Conservation (phyloP, 345 rosid species). For the Salix viminalis region DNA sequence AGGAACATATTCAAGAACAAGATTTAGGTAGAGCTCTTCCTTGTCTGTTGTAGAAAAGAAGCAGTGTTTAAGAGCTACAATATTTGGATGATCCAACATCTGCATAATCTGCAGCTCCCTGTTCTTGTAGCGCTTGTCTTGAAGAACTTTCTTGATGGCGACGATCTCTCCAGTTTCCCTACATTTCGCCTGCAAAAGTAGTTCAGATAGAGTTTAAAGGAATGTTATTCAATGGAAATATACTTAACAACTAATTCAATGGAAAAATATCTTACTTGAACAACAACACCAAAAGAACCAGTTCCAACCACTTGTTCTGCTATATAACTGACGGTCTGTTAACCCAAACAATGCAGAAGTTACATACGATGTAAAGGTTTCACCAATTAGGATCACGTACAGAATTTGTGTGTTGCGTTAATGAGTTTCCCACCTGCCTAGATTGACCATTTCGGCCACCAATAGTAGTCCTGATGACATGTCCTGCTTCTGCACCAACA, state of each 20-base stretch:
- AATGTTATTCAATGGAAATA: not conserved
- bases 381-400: not conserved
- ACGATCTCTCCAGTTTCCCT: slow-evolving; percentile 91
- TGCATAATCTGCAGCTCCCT: slow-evolving; percentile 91
- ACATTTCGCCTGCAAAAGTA: slow-evolving; percentile 78
- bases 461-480: slow-evolving; percentile 77
- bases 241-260: not conserved
- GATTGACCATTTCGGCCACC: slow-evolving; percentile 92
- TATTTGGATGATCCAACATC: slow-evolving; percentile 89
- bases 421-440: slow-evolving; percentile 55
- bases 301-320: slow-evolving; percentile 95
- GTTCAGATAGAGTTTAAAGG: slow-evolving; percentile 14
- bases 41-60: slow-evolving; percentile 93
- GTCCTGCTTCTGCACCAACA: slow-evolving; percentile 88
- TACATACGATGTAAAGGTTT: slow-evolving; percentile 13
- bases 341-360: slow-evolving; percentile 22
- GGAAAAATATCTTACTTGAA: slow-evolving; percentile 58
- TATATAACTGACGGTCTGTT: slow-evolving; percentile 76
- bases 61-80: slow-evolving; percentile 76
- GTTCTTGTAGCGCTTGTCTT: slow-evolving; percentile 95
- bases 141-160: slow-evolving; percentile 97
- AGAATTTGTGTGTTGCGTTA: not conserved
- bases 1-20: slow-evolving; percentile 93
- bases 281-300: slow-evolving; percentile 95
- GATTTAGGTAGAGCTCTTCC: slow-evolving; percentile 92